Percentiles rank a stretch among this genome's conserved stretches.
These are phyloP conservation scores for Sarocladium strictum DNA, from an alignment of 2,329 filamentous ascomycete species.

Conservation along the genomic window DNA sequence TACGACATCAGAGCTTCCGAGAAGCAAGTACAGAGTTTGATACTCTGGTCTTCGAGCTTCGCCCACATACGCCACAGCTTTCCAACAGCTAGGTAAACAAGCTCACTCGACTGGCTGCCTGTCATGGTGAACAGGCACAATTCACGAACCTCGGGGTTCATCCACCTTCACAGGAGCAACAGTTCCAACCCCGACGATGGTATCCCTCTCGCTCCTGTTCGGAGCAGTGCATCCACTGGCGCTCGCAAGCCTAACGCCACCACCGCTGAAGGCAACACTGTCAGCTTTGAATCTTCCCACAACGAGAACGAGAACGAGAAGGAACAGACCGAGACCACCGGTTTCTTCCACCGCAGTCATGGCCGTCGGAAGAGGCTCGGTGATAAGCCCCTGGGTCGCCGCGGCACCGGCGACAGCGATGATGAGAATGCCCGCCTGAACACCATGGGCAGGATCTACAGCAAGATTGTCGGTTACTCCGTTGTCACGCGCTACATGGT, in stretches of 20 bases:
- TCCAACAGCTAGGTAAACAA: background rate
- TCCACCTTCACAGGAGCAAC: slow-evolving; percentile 31
- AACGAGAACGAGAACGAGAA: slow-evolving; percentile 20
- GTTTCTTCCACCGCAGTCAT: slow-evolving; percentile 25
- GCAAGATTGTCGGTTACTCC: slow-evolving; percentile 57
- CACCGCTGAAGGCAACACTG: slow-evolving; percentile 29
- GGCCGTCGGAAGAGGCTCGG: slow-evolving; percentile 47
- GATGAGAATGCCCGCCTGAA: slow-evolving; percentile 55
- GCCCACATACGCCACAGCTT: background rate
- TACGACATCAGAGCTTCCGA: background rate
- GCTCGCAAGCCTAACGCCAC: slow-evolving; percentile 37
- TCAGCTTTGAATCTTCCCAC: slow-evolving; percentile 25
- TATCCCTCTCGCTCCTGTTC: slow-evolving; percentile 51
- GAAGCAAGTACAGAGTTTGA: slow-evolving; percentile 3
- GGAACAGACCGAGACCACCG: slow-evolving; percentile 40
- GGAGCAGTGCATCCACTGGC: slow-evolving; percentile 49
- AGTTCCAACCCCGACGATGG: slow-evolving; percentile 30
- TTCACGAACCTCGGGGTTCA: slow-evolving; percentile 36
- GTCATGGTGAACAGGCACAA: slow-evolving; percentile 22
- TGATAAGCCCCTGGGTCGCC: slow-evolving; percentile 31
- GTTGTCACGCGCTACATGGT: slow-evolving; percentile 61
- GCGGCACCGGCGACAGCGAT: slow-evolving; percentile 40
- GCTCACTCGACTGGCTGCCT: background rate
- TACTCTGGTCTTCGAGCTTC: background rate
- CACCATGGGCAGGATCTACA: slow-evolving; percentile 60